These are phyloP conservation scores for Trametes gibbosa DNA, from an alignment of 768 basidiomycete genomes.

Conservation along the genomic window DNA sequence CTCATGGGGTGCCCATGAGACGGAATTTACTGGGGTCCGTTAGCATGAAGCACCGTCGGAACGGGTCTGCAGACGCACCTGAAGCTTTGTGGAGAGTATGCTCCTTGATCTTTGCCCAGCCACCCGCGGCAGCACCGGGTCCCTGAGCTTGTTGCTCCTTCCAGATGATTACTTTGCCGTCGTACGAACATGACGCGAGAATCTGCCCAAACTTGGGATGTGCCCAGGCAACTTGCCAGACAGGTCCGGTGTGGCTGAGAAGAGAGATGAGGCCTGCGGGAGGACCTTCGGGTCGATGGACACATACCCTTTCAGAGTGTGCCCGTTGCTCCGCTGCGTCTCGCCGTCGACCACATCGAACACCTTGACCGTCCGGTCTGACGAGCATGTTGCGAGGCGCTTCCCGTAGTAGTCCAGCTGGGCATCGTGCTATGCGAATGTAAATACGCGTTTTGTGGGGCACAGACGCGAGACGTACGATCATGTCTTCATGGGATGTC, in stretches of 20 bases:
- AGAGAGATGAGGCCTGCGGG: neutral
- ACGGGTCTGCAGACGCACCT: conserved; percentile 49
- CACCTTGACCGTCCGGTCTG: conserved; percentile 91
- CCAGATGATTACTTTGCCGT: conserved; percentile 98
- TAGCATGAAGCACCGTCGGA: neutral
- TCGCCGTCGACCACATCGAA: conserved; percentile 95
- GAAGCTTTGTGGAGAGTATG: conserved; percentile 92
- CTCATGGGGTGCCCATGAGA: conserved; percentile 99
- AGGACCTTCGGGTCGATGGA: neutral
- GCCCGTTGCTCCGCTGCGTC: conserved; percentile 59
- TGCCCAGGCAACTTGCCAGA: conserved; percentile 98
- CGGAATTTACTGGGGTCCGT: conserved; percentile 75
- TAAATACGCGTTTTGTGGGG: conserved; percentile 11
- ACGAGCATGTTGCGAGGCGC: conserved; percentile 94
- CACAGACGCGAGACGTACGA: conserved; percentile 52
- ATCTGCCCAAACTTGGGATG: conserved; percentile 97
- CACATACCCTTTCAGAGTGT: conserved; percentile 77
- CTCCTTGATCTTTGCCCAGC: conserved; percentile 95
- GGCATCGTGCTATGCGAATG: conserved; percentile 80
- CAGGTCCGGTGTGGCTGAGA: conserved; percentile 88
- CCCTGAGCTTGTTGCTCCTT: conserved; percentile 76
- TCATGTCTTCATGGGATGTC: conserved; percentile 98
- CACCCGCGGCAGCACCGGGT: conserved; percentile 41
- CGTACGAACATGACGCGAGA: conserved; percentile 97
- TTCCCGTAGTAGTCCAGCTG: conserved; percentile 98